Evolutionary conservation across 2,329 filamentous ascomycete genomes (phyloP), one percentile per base, ranked within the genome.

Genomic region (Thelonectria blattea): DNA sequence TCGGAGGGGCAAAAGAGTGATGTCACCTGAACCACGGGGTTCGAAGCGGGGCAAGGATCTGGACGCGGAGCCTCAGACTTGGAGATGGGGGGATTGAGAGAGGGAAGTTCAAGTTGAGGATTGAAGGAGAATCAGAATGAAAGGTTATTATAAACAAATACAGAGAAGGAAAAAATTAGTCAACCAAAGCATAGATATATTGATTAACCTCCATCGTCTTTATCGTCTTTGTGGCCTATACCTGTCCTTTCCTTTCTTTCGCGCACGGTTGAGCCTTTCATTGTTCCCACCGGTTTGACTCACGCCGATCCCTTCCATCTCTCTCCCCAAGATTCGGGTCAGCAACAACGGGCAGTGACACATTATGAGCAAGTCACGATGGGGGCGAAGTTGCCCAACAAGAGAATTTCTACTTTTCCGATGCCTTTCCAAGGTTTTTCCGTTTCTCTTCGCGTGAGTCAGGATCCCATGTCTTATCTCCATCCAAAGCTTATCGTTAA

Each of bases 11-110:
- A 65, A 56, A n/a, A 50, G 47, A 65, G 65, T 70, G 68, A 70
- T 70, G 68, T 70, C 68, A 70, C 68, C 66, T 59, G 67, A 47
- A 68, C 66, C 68, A 62, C 63, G 57, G 27, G 68, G 59, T 62
- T 43, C 43, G 55, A 46, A 57, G 59, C 54, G 53, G 54, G 54
- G 53, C 50, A 53, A 20, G 5, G 10, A 46, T 12, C 43, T 18
- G 18, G 34, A 18, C 54, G 45, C 55, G 55, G 59, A 61, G 54
- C 54, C 55, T 52, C 49, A 45, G 20, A 17, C 22, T 8, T 8
- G n/a, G 15, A 54, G n/a, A n/a, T 24, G 4, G n/a, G n/a, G 39
- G n/a, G 39, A 14, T 50, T 12, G 18, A 30, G n/a, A 30, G n/a
- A 18, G 6, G 22, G 22, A 24, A 24, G 46, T 17, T 17, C 34